Evolutionary conservation across 257 asterid genomes (phyloP), one percentile per base, ranked within the genome.

Genomic region (Plantago elongata): DNA sequence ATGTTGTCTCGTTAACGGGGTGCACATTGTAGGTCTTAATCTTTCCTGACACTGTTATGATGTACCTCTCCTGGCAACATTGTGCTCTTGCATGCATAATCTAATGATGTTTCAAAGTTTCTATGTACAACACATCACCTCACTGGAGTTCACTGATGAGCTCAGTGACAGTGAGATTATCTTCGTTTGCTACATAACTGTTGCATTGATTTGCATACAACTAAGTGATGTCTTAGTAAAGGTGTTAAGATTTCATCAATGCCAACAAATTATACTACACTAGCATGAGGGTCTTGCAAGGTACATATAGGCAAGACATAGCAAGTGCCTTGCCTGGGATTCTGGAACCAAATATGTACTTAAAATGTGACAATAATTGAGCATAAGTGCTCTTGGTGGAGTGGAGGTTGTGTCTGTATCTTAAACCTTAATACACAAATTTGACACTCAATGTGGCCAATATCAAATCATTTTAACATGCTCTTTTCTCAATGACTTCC

Each of bases 101-200:
- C 47, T 5, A 18, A 43, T 44, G 50, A 61, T 13, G 49, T 13
- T 16, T 44, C 40, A 16, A 51, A 27, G 12, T 37, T 11, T 18
- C 38, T 9, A 34, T 34, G 8, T 34, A 34, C 8, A 34, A 4
- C 60, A 30, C 14, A 13, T 48, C 30, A 11, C 27, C 61, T 45
- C 29, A 45, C 17, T 27, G 18, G 74, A 54, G 51, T 51, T 37
- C 45, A 38, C 13, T 22, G 15, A 13, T 15, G 50, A 37, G 11
- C 10, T 29, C 30, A 15, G 5, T n/a, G n/a, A 43, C 38, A 37
- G 16, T 65, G 34, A 29, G 46, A 11, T 13, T 13, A 37, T 51
- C 45, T 37, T 12, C 30, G 17, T 62, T 30, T 54, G 51, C 72
- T 16, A 60, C 45, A 58, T 59, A 51, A 71, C 18, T 43, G 16